Conservation (phyloP, 176 grass and related monocot species). For the Coix lacrymajobi region DNA sequence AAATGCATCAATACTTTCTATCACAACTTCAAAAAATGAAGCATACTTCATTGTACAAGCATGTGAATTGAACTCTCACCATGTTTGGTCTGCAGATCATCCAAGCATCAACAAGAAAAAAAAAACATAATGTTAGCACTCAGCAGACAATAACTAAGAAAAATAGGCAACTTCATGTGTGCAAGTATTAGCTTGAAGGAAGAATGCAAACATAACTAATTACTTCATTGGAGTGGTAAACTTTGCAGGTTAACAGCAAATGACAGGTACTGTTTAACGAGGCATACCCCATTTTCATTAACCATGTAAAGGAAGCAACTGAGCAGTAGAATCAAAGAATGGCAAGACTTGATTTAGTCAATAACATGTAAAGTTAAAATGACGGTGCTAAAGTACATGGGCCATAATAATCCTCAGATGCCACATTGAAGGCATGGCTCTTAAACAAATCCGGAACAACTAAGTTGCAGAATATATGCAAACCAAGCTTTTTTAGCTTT, state of each 20-base stretch:
- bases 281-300: neutral
- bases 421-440: neutral
- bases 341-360: neutral
- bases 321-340: neutral
- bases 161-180: neutral
- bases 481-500: neutral
- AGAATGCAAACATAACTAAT: neutral
- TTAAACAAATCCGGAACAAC: neutral
- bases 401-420: neutral
- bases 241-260: neutral
- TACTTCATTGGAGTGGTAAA: neutral
- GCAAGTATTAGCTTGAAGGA: neutral
- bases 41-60: neutral
- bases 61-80: constrained; percentile 42
- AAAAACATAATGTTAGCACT: constrained; percentile 26
- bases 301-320: neutral
- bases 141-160: neutral
- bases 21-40: constrained; percentile 21
- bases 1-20: neutral
- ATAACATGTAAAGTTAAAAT: neutral
- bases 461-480: neutral
- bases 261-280: neutral
- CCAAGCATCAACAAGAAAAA: neutral
- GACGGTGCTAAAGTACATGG: neutral
- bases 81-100: constrained; percentile 73